Percentiles rank a stretch among this genome's conserved stretches.
Evolutionary conservation across 2,329 filamentous ascomycete species (phyloP).

Genomic region (Aspergillus quadrilineatus): DNA sequence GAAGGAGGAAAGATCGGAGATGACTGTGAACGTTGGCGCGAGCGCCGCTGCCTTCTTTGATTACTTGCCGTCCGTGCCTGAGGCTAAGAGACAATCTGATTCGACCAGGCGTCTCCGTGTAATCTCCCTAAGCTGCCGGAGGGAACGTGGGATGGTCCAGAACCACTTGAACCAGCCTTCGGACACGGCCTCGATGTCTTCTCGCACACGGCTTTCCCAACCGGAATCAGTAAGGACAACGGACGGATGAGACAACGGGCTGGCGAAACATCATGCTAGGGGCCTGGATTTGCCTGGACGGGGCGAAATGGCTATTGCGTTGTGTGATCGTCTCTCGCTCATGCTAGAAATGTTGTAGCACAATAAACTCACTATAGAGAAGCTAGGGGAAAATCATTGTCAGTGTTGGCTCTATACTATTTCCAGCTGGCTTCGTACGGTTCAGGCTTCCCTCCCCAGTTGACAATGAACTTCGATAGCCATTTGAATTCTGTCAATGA

Average conservation of each 20-base stretch:
- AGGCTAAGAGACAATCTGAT: slow-evolving; percentile 14
- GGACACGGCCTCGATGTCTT: slow-evolving; percentile 6
- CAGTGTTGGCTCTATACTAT: slow-evolving; percentile 3
- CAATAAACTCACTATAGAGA: background rate
- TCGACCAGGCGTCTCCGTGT: slow-evolving; percentile 9
- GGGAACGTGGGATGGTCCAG: slow-evolving; percentile 22
- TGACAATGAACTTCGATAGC: background rate
- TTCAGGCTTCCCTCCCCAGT: background rate
- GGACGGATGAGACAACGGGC: slow-evolving; percentile 3
- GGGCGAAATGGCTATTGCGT: background rate
- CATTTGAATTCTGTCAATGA: background rate
- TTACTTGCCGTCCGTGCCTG: slow-evolving; percentile 15
- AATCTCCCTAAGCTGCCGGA: slow-evolving; percentile 19
- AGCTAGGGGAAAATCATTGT: background rate
- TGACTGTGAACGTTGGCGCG: background rate
- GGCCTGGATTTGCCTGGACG: background rate
- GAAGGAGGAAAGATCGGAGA: slow-evolving; percentile 8
- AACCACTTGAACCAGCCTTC: slow-evolving; percentile 10
- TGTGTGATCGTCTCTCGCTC: background rate
- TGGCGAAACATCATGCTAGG: background rate
- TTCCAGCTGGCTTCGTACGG: background rate
- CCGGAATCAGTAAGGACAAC: slow-evolving; percentile 1
- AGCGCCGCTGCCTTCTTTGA: slow-evolving; percentile 3
- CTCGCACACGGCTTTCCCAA: slow-evolving; percentile 4
- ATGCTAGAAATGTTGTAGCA: background rate